Base-by-base conservation (phyloP, 352 stramenopile species). In the Phytophthora meadii region DNA sequence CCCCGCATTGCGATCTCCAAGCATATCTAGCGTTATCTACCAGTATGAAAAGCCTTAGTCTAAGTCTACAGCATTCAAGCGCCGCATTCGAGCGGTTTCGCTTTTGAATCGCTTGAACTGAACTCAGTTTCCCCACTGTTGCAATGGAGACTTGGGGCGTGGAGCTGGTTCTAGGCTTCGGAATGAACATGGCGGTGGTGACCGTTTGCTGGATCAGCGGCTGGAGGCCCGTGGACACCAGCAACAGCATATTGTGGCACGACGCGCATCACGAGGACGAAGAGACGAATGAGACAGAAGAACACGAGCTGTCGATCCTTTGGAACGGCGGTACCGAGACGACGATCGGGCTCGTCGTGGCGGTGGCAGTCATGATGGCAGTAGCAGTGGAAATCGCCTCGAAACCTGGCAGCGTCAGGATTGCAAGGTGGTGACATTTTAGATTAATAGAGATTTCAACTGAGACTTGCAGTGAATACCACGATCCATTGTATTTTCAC, bases 251-350 rank as follows among this genome's bases (percentile, higher is more conserved):
- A 12, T 32, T 32, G 44, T 66, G 47, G 53, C 47, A 61, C 54
- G 42, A 61, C 17, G 42, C 40, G 5, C 46, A 55, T 27, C 44
- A 17, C 36, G 27, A 61, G 19, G 36, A 66, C 25, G 52, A 56
- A 8, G 46, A 60, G 55, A 48, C 24, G 7, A 28, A 60, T 24
- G 30, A 70, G 8, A 5, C 5, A 15, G 34, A 61, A 1, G 47
- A 50, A 22, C 24, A 37, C 10, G 54, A 69, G 7, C 42, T 48
- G 12, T 34, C 24, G n/a, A 17, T 54, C 37, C n/a, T 69, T 11
- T 74, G 60, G 60, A 74, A 42, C 28, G 65, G 59, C 25, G 54
- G 54, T 24, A 10, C 61, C 11, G 65, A 74, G 49, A 74, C 65
- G 30, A 70, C 54, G 2, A 49, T 54, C 15, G 53, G 65, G 4